A percentile compares a stretch with the other conserved stretches of the same genome.
Evolutionary conservation across 306 rosid genomes (phyloP).

Genomic region (Inga leiocalycina): DNA sequence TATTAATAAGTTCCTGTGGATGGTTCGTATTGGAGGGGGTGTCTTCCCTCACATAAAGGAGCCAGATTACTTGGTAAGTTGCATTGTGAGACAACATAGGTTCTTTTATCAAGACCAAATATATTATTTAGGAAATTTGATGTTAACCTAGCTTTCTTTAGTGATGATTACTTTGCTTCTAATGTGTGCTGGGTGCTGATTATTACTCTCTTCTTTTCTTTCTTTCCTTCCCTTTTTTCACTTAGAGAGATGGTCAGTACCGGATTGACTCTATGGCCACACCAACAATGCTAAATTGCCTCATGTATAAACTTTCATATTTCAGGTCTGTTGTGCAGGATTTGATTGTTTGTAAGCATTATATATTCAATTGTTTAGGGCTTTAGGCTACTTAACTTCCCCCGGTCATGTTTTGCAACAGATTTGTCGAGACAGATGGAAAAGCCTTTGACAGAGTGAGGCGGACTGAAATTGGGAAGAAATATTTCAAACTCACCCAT

Average conservation of each 20-base stretch:
- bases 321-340: conserved; percentile 70
- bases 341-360: conserved; percentile 3
- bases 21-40: conserved; percentile 99
- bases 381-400: conserved; percentile 6
- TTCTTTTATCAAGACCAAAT: conserved; percentile 21
- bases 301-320: conserved; percentile 97
- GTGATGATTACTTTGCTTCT: conserved; percentile 8
- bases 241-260: conserved; percentile 94
- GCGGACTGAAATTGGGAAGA: conserved; percentile 93
- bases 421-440: conserved; percentile 98
- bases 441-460: conserved; percentile 92
- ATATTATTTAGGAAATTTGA: conserved; percentile 20
- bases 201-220: not conserved
- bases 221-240: not conserved
- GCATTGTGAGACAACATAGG: not conserved
- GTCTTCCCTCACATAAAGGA: conserved; percentile 98
- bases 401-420: conserved; percentile 40
- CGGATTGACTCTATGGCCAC: conserved; percentile 93
- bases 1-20: conserved; percentile 96
- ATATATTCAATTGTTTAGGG: conserved; percentile 19
- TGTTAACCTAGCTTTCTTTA: conserved; percentile 4
- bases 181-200: conserved; percentile 24
- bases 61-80: conserved; percentile 89
- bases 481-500: conserved; percentile 85
- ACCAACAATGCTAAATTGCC: conserved; percentile 90